Percentiles rank a stretch among this genome's conserved stretches.
phyloP scores from a whole-genome alignment of 73 alveolate genomes.

The Tetrahymena malaccensis region DNA sequence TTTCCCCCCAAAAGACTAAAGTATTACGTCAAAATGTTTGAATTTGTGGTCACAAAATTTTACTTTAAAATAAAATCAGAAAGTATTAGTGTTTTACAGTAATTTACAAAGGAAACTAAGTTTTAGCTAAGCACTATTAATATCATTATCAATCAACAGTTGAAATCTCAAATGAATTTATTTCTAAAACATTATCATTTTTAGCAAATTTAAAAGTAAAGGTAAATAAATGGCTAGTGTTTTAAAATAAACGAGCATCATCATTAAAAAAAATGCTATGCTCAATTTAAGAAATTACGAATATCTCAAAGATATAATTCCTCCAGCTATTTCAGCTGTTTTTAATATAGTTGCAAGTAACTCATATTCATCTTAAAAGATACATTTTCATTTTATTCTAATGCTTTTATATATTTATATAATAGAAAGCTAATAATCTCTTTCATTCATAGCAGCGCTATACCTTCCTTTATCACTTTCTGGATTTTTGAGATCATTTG shows the following conservation, averaged over 20 bases:
- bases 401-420: background rate
- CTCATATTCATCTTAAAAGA: background rate
- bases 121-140: background rate
- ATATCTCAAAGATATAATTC: background rate
- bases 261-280: background rate
- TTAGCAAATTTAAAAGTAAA: background rate
- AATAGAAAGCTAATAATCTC: background rate
- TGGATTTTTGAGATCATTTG: conserved; percentile 10
- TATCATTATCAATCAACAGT: background rate
- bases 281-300: background rate
- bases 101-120: background rate
- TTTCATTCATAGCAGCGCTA: background rate
- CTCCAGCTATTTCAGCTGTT: background rate
- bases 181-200: background rate
- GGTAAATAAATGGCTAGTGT: background rate
- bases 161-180: background rate
- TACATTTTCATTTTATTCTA: background rate
- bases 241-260: background rate
- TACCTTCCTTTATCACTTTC: background rate
- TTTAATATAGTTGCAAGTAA: background rate
- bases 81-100: background rate
- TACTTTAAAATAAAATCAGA: background rate
- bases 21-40: background rate
- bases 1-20: too few relatives aligned
- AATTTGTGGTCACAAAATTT: background rate